Conservation (phyloP, 805 yeast species). For the Jamesozyma spencerorum region DNA sequence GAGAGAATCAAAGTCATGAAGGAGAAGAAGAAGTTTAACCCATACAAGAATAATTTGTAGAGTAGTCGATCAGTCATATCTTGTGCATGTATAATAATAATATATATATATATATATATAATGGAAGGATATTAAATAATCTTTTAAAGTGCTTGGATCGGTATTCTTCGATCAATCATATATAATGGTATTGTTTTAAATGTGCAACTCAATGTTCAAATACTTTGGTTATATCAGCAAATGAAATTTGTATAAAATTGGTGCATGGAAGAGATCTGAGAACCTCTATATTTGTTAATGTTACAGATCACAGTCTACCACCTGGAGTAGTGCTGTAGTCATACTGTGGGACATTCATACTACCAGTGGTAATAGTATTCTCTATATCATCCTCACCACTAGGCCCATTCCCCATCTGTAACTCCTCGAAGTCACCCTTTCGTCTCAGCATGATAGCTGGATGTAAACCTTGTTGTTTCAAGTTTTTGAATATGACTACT, state of each 20-base stretch:
- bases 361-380: conserved; percentile 20
- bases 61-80: background rate
- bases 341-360: background rate
- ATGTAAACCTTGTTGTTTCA: conserved; percentile 74
- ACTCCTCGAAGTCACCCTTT: conserved; percentile 44
- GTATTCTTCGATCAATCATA: too few relatives aligned
- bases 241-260: too few relatives aligned
- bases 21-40: conserved; percentile 75
- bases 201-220: too few relatives aligned
- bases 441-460: conserved; percentile 91
- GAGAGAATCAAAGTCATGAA: conserved; percentile 70
- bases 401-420: conserved; percentile 13
- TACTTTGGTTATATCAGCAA: too few relatives aligned
- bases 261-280: too few relatives aligned
- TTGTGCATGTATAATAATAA: background rate
- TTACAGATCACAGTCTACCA: conserved; percentile 16
- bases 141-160: background rate
- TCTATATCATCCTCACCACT: conserved; percentile 6
- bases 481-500: conserved; percentile 70
- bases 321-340: conserved; percentile 23
- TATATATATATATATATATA: background rate
- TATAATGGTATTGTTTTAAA: background rate
- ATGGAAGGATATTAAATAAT: background rate
- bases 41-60: conserved; percentile 42
- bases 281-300: too few relatives aligned